These are phyloP conservation scores for Lunasporangiospora selenospora DNA, from an alignment of 192 early-diverging fungal genomes.

Conservation along the genomic window DNA sequence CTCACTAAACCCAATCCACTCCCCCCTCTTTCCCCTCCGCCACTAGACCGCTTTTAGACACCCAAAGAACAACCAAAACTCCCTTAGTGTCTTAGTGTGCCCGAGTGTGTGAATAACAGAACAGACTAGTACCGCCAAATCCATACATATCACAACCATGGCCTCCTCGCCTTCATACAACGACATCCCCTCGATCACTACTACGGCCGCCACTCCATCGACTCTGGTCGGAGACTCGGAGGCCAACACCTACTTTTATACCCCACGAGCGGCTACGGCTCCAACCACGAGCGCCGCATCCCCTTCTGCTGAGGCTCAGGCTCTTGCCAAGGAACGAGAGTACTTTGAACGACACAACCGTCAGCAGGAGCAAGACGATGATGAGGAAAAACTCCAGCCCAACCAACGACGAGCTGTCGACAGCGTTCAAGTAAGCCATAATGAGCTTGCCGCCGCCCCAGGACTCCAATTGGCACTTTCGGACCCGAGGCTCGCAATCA, in stretches of 20 bases:
- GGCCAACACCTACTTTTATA: conserved; percentile 1
- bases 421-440: conserved; percentile 4
- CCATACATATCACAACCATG: conserved; percentile 2
- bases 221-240: background rate
- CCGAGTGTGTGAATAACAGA: no score
- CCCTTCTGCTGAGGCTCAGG: background rate
- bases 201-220: conserved; percentile 21
- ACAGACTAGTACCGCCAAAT: background rate
- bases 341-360: background rate
- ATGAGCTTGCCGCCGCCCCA: conserved; percentile 7
- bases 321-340: background rate
- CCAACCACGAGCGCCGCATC: no score
- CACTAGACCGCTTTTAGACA: no score
- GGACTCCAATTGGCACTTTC: conserved; percentile 35
- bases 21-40: no score
- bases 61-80: no score
- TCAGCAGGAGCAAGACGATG: conserved; percentile 4
- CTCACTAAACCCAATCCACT: no score
- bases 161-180: no score
- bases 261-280: no score
- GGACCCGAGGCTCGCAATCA: conserved; percentile 44
- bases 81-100: no score
- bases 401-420: conserved; percentile 36
- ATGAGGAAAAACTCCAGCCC: conserved; percentile 17
- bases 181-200: conserved; percentile 20